Percentiles rank a stretch among this genome's conserved stretches.
Conservation (phyloP, 345 rosid species). For the Hirschfeldia incana region DNA sequence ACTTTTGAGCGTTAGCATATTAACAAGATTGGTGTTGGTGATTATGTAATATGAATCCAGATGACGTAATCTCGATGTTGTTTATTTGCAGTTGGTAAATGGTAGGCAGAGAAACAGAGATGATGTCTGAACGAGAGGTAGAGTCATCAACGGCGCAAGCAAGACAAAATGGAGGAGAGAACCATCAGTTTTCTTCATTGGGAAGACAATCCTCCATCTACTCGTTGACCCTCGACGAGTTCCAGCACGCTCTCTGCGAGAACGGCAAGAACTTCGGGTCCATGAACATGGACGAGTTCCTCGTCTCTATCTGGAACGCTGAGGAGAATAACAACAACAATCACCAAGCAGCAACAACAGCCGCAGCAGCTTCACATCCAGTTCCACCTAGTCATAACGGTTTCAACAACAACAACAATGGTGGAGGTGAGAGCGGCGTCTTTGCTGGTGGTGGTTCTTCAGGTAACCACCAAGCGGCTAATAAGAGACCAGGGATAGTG, state of each 20-base stretch:
- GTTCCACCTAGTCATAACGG: constrained; percentile 14
- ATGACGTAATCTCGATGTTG: neutral
- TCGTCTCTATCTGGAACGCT: constrained; percentile 82
- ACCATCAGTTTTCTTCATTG: constrained; percentile 48
- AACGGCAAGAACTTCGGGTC: constrained; percentile 87
- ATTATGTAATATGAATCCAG: neutral
- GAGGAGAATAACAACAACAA: constrained; percentile 65
- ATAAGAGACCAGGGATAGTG: constrained; percentile 27
- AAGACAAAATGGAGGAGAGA: constrained; percentile 32
- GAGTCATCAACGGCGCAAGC: constrained; percentile 34
- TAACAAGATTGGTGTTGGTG: no score
- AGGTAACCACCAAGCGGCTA: constrained; percentile 23
- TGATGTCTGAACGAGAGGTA: constrained; percentile 48
- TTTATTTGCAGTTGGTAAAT: constrained; percentile 28
- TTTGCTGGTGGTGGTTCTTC: constrained; percentile 30
- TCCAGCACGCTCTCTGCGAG: constrained; percentile 71
- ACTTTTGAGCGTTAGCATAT: no score
- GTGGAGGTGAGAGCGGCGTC: constrained; percentile 22
- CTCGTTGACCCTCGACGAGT: constrained; percentile 84
- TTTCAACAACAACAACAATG: constrained; percentile 6
- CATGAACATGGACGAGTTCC: constrained; percentile 98
- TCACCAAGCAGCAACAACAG: constrained; percentile 16
- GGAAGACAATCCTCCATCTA: constrained; percentile 81
- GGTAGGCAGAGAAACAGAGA: constrained; percentile 47
- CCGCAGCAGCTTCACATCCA: constrained; percentile 34